Percentiles rank a stretch among this genome's conserved stretches.
phyloP scores from a whole-genome alignment of 306 rosid genomes.

The Fragaria ananassa region DNA sequence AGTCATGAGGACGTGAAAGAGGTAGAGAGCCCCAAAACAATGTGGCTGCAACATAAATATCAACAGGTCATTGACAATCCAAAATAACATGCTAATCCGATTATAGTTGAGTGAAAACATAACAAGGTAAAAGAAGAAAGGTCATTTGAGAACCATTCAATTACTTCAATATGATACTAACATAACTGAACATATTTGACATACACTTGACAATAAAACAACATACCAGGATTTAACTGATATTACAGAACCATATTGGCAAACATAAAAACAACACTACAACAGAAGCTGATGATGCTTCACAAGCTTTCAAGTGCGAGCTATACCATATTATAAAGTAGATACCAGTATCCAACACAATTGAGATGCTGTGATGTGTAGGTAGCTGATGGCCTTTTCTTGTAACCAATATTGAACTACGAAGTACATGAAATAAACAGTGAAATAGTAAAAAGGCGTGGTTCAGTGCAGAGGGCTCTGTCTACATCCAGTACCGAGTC shows the following conservation, averaged over 20 bases:
- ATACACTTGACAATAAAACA: too few species aligned
- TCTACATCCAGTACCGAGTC: neutral
- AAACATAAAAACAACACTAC: neutral
- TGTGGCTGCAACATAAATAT: conserved; percentile 27
- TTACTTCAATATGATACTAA: neutral
- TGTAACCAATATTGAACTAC: neutral
- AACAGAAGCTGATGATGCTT: neutral
- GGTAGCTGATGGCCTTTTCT: neutral
- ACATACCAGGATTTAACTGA: neutral
- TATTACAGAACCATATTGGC: conserved; percentile 5
- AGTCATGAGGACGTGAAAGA: conserved; percentile 42
- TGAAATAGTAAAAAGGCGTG: neutral
- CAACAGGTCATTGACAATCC: conserved; percentile 4
- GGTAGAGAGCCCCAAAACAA: conserved; percentile 18
- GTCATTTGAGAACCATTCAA: neutral
- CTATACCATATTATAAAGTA: neutral
- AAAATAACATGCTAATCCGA: conserved; percentile 1
- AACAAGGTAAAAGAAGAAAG: neutral
- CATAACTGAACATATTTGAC: neutral
- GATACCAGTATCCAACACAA: neutral
- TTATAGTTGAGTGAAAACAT: neutral
- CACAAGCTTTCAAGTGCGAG: neutral
- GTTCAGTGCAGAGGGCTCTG: neutral
- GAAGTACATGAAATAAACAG: neutral
- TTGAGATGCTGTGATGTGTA: too few species aligned